phyloP scores from a whole-genome alignment of 257 asterid species.

The Solanum chmielewskii region DNA sequence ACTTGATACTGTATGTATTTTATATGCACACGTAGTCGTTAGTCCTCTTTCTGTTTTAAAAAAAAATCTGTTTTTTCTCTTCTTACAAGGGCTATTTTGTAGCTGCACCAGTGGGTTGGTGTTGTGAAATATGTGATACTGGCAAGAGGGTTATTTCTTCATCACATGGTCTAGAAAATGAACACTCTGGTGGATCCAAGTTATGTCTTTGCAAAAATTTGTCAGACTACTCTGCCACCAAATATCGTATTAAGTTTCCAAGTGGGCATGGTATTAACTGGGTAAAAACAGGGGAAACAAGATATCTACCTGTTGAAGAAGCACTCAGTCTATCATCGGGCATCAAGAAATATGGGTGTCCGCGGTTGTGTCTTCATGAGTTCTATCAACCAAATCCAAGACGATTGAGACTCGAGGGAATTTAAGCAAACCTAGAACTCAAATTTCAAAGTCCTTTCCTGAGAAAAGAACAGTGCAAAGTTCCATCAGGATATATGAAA shows the following conservation, averaged over 20 bases:
- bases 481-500: background rate
- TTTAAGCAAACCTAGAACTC: conserved; percentile 1
- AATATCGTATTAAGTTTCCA: background rate
- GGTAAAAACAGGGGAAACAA: conserved; percentile 35
- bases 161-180: conserved; percentile 3
- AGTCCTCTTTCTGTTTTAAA: background rate
- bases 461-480: background rate
- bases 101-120: conserved; percentile 21
- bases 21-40: background rate
- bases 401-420: background rate
- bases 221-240: background rate
- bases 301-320: conserved; percentile 31
- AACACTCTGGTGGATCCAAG: background rate
- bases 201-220: background rate
- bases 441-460: background rate
- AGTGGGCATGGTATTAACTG: conserved; percentile 5
- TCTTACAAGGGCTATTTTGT: conserved; percentile 14
- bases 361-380: background rate
- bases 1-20: background rate
- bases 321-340: conserved; percentile 34
- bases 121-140: conserved; percentile 32
- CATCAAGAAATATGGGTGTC: background rate
- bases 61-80: background rate
- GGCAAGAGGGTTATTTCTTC: background rate
- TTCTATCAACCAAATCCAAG: conserved; percentile 2